A percentile compares a stretch with the other conserved stretches of the same genome.
phyloP scores from a whole-genome alignment of 495 filamentous ascomycete species.

The Tuber borchii region DNA sequence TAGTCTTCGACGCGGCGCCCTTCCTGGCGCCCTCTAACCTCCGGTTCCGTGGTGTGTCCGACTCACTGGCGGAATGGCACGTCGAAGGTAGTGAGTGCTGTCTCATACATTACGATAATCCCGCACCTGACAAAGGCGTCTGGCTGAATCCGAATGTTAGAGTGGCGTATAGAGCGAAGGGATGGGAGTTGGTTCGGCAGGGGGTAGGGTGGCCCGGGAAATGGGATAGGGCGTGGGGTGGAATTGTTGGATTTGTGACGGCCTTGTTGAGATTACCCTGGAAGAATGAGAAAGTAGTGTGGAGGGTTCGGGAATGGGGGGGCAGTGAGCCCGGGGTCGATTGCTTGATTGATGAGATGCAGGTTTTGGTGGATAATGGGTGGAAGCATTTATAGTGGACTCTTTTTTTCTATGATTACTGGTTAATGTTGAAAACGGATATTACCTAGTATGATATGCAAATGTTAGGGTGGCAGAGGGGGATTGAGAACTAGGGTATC shows the following conservation, averaged over 20 bases:
- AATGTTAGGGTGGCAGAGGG: too few relatives aligned
- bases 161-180: constrained; percentile 59
- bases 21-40: constrained; percentile 52
- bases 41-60: constrained; percentile 64
- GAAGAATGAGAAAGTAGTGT: constrained; percentile 41
- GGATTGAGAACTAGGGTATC: too few relatives aligned
- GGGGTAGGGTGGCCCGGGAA: constrained; percentile 37
- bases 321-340: constrained; percentile 51
- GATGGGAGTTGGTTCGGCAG: constrained; percentile 53
- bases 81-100: constrained; percentile 79
- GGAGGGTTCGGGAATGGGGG: constrained; percentile 28
- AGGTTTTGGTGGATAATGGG: constrained; percentile 65
- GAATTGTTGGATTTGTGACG: constrained; percentile 9
- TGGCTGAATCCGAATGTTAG: constrained; percentile 73
- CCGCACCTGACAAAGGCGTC: constrained; percentile 52
- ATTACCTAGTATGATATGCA: not conserved
- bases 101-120: constrained; percentile 73
- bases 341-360: constrained; percentile 80
- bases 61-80: constrained; percentile 60
- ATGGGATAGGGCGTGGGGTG: constrained; percentile 44
- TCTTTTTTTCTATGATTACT: not conserved
- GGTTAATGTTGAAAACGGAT: not conserved
- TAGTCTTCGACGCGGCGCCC: constrained; percentile 54
- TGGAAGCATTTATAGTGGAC: constrained; percentile 64
- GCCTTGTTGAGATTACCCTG: constrained; percentile 37